Evolutionary conservation across 1,284 basidiomycete species (phyloP), one percentile per base, ranked within the genome.

Genomic region (Tilletia walkeri): DNA sequence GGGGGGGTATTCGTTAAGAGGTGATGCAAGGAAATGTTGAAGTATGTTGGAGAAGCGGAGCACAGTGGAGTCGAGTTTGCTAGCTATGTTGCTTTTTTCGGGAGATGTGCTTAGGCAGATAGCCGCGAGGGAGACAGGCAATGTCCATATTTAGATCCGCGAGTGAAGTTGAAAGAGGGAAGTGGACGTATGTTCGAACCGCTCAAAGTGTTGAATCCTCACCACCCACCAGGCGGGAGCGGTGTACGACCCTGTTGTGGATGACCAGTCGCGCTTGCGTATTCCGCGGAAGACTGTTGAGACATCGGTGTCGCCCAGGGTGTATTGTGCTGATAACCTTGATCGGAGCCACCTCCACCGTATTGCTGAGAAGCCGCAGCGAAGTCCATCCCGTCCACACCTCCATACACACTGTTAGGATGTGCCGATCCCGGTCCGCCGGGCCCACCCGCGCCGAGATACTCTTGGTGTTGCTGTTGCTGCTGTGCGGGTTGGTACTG

Each of bases 221-320:
- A 63, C 59, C 59, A 63, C 3, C 59, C 59, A 34, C 59, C 59
- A 3, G 59, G 59, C 36, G 59, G 59, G 9, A 63, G n/a, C 59
- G 30, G 36, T 20, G 59, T 39, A 16, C 59, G 34, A 16, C 30
- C 36, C 20, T 34, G 54, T 34, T n/a, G 24, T 24, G 54, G 54
- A 7, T 7, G 41, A 1, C 9, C 41, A 34, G 20, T 34, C 54
- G 20, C 4, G 5, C n/a, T 34, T 6, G 54, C 20, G 24, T 56
- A 30, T 56, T 56, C 54, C 24, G 24, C 34, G 20, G 54, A 56
- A 30, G 54, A 56, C 34, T 34, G 24, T n/a, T 56, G 54, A 24
- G 24, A 20, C 54, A 56, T 20, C 54, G 54, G 54, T 12, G 54
- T 56, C 54, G 54, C 54, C 54, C 54, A 56, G 5, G 54, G 54